Base-by-base conservation (phyloP, 2,329 filamentous ascomycete genomes). In the Hymenoscyphus fraxineus region DNA sequence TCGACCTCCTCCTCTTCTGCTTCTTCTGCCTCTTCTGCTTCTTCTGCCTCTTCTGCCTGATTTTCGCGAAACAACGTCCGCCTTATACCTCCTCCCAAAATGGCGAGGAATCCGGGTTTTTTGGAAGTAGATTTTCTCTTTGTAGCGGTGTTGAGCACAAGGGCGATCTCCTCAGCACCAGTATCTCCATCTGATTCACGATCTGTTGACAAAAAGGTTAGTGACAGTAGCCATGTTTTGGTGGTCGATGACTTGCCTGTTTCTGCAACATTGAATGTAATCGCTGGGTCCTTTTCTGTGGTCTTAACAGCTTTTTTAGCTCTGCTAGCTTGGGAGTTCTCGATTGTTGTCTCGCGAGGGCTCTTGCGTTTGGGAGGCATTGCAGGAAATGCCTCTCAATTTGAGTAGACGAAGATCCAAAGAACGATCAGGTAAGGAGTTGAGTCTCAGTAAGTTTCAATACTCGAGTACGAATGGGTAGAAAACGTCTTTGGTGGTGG, bases 311-410 rank as follows among this genome's bases (percentile, higher is more conserved):
- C 10, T 27, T 51, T 51, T 0, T 5, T 51, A 51, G 44, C n/a
- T 51, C 22, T 22, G 44, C 44, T 27, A 51, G 44, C 44, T 51
- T 10, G 19, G 44, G 44, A 22, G 22, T 12, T 51, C 22, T n/a
- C 22, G n/a, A 22, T 51, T 22, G 44, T 22, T 51, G 44, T 12
- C 19, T 22, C n/a, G 44, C 44, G 44, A 12, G 44, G 19, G 44
- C 44, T 51, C 44, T n/a, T 51, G 44, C 44, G 44, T 51, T 51
- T 51, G 9, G 44, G 44, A 51, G 44, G 44, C 44, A 51, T 51
- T 51, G 44, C 19, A 10, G 44, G 44, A 51, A 19, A 12, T 12
- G 44, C 44, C 44, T 22, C n/a, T 35, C 44, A 12, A 51, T 10
- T 3, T 4, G 44, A 51, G 9, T n/a, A 51, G 22, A 22, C 19